Percentiles rank a stretch among this genome's conserved stretches.
phyloP scores from a whole-genome alignment of 805 yeast species.

The Scheffersomyces lignosus region DNA sequence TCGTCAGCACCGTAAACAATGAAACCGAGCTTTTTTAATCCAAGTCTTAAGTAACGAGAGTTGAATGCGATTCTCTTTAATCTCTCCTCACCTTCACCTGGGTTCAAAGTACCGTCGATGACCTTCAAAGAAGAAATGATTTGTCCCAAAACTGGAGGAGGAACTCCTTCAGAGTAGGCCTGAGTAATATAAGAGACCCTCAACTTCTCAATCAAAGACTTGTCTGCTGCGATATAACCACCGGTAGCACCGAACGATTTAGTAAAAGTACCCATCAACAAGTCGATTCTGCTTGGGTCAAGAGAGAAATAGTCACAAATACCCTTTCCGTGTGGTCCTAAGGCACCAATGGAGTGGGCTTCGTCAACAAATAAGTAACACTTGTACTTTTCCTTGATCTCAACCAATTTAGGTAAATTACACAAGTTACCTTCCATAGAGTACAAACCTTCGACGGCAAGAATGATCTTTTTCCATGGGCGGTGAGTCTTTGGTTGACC shows the following conservation, averaged over 20 bases:
- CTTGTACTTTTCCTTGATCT: constrained; percentile 78
- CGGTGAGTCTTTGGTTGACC: constrained; percentile 95
- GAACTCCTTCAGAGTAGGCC: constrained; percentile 77
- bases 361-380: constrained; percentile 92
- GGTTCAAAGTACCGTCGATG: constrained; percentile 77
- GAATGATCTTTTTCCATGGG: constrained; percentile 87
- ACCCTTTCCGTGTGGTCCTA: constrained; percentile 93
- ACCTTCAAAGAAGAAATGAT: constrained; percentile 77
- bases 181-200: constrained; percentile 72
- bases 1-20: constrained; percentile 94
- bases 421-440: constrained; percentile 92
- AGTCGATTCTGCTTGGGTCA: constrained; percentile 72
- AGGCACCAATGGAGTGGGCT: constrained; percentile 98
- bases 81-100: constrained; percentile 92
- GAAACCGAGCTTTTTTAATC: constrained; percentile 88
- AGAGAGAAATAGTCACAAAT: constrained; percentile 91
- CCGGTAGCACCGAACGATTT: constrained; percentile 99
- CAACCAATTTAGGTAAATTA: constrained; percentile 73
- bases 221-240: constrained; percentile 86
- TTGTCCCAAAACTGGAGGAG: constrained; percentile 92
- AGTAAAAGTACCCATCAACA: constrained; percentile 96
- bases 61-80: constrained; percentile 93
- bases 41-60: constrained; percentile 88
- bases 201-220: constrained; percentile 68
- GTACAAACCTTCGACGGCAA: constrained; percentile 90